Evolutionary conservation across 2,329 filamentous ascomycete genomes (phyloP).

Genomic region (Fusarium liriodendri): DNA sequence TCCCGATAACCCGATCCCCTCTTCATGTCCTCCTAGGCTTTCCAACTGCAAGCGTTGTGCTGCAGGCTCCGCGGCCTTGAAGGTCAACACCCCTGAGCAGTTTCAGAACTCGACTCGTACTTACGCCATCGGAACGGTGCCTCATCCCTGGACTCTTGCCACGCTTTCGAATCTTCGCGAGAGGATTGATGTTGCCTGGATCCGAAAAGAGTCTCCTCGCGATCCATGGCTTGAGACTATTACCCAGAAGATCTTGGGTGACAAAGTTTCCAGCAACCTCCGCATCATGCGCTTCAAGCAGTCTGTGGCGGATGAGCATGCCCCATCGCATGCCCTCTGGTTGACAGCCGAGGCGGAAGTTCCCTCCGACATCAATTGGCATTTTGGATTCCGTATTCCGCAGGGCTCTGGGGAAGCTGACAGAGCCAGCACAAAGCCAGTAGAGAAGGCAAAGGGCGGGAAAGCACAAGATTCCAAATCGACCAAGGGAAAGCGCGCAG

Average conservation of each 20-base stretch:
- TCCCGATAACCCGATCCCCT: constrained; percentile 75
- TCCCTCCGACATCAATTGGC: constrained; percentile 84
- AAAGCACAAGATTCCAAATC: constrained; percentile 45
- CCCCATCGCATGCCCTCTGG: constrained; percentile 78
- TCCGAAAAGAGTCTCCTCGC: constrained; percentile 75
- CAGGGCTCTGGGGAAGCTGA: constrained; percentile 57
- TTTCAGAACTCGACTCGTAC: constrained; percentile 78
- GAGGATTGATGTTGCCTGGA: constrained; percentile 70
- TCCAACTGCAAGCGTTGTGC: constrained; percentile 79
- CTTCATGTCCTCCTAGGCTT: constrained; percentile 86
- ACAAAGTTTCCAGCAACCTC: constrained; percentile 67
- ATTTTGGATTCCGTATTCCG: constrained; percentile 87
- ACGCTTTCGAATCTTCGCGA: constrained; percentile 73
- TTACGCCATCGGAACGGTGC: constrained; percentile 88
- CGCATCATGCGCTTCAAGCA: constrained; percentile 84
- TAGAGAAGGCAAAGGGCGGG: constrained; percentile 24
- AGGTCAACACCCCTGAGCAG: constrained; percentile 71
- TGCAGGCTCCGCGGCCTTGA: constrained; percentile 70
- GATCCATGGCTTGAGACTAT: constrained; percentile 82
- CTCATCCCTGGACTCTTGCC: constrained; percentile 88
- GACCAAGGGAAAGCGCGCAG: constrained; percentile 11
- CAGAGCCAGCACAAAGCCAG: constrained; percentile 42
- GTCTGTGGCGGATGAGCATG: constrained; percentile 76
- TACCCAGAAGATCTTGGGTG: constrained; percentile 76
- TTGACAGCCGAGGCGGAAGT: constrained; percentile 75